Evolutionary conservation across 2,329 filamentous ascomycete genomes (phyloP).

Genomic region (Plectosphaerella plurivora): DNA sequence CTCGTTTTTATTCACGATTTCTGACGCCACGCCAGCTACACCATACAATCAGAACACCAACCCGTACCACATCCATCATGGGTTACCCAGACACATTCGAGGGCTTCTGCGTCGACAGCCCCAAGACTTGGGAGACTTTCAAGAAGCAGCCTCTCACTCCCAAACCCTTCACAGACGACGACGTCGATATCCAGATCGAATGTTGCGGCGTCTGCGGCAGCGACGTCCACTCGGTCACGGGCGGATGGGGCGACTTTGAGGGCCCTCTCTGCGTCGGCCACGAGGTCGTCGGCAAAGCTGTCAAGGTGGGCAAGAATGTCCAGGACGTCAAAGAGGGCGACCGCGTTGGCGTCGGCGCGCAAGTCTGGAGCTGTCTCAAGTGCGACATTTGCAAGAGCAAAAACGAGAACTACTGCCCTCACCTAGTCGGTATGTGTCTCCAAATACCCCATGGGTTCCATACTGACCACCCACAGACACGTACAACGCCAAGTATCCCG

Average conservation of each 20-base stretch:
- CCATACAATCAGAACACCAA: no score
- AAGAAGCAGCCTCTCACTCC: conserved; percentile 29
- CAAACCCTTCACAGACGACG: conserved; percentile 28
- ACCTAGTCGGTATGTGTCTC: conserved; percentile 29
- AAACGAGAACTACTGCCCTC: conserved; percentile 47
- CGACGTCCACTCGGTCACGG: conserved; percentile 55
- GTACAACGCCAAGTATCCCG: conserved; percentile 51
- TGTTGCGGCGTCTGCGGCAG: conserved; percentile 62
- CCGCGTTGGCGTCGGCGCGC: conserved; percentile 59
- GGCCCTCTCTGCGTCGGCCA: conserved; percentile 52
- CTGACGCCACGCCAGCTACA: no score
- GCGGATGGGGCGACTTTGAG: conserved; percentile 47
- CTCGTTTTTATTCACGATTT: no score
- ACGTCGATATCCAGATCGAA: conserved; percentile 64
- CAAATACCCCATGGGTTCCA: no score
- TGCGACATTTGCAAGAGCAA: conserved; percentile 40
- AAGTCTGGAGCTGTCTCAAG: conserved; percentile 52
- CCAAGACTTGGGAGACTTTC: conserved; percentile 37
- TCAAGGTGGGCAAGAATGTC: conserved; percentile 39
- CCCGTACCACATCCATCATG: conserved; percentile 19
- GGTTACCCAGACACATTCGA: conserved; percentile 40
- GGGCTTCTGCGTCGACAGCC: conserved; percentile 37
- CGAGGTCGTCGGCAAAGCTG: conserved; percentile 54
- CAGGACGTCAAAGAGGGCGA: conserved; percentile 55
- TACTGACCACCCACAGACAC: conserved; percentile 36